A percentile compares a stretch with the other conserved stretches of the same genome.
phyloP scores from a whole-genome alignment of 2,329 filamentous ascomycete species.

The Fusarium oligoseptatum region DNA sequence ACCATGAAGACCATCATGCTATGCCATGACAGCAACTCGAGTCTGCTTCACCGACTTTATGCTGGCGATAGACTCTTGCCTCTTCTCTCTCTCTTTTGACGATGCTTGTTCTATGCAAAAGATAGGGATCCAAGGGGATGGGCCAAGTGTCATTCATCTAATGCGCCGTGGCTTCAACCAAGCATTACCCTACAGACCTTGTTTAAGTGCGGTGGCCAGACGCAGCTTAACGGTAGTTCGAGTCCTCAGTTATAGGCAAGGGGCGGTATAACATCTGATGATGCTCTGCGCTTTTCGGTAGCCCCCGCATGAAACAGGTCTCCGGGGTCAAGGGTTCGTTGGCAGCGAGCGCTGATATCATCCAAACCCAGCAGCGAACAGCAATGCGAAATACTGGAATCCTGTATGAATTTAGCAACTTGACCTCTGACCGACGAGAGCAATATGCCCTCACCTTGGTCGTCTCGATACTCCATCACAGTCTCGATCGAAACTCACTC shows the following conservation, averaged over 20 bases:
- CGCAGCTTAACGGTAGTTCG: slow-evolving; percentile 10
- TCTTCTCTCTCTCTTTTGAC: background rate
- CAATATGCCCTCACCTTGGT: background rate
- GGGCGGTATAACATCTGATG: slow-evolving; percentile 17
- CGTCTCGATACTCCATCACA: background rate
- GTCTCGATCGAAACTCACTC: background rate
- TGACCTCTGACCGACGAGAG: background rate
- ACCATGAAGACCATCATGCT: background rate
- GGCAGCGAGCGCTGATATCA: slow-evolving; percentile 8
- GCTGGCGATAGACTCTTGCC: background rate
- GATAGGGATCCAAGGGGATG: background rate
- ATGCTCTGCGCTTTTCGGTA: slow-evolving; percentile 17
- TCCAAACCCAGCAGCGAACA: slow-evolving; percentile 27
- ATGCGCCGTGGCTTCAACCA: background rate
- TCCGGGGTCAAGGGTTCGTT: slow-evolving; percentile 28
- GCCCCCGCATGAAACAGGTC: slow-evolving; percentile 38
- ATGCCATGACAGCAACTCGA: background rate
- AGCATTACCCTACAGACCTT: slow-evolving; percentile 8
- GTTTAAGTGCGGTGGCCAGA: slow-evolving; percentile 7
- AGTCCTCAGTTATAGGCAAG: slow-evolving; percentile 24
- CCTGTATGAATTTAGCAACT: background rate
- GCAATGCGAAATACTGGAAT: slow-evolving; percentile 17
- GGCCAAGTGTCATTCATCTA: background rate
- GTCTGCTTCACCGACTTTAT: background rate
- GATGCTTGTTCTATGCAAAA: background rate